A percentile compares a stretch with the other conserved stretches of the same genome.
phyloP scores from a whole-genome alignment of 495 filamentous ascomycete genomes.

The Neurospora terricola region DNA sequence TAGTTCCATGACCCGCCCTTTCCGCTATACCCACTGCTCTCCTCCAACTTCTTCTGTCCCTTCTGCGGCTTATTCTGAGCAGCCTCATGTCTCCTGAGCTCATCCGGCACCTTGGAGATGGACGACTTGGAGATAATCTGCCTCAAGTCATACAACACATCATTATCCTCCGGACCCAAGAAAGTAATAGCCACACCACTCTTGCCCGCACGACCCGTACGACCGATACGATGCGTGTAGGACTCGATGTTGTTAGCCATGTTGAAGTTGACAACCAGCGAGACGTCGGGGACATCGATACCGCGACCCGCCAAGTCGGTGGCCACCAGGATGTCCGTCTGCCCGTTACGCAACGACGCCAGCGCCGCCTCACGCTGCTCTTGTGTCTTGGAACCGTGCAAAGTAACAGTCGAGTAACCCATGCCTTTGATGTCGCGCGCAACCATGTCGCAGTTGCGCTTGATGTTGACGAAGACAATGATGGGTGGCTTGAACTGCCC shows the following conservation, averaged over 20 bases:
- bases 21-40: conserved; percentile 19
- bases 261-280: conserved; percentile 96
- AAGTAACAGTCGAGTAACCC: conserved; percentile 82
- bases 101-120: conserved; percentile 86
- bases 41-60: conserved; percentile 23
- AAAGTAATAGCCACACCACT: conserved; percentile 96
- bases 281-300: conserved; percentile 96
- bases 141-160: conserved; percentile 92
- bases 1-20: conserved; percentile 22
- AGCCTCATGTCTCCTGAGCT: conserved; percentile 86
- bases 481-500: conserved; percentile 85
- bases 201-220: conserved; percentile 96
- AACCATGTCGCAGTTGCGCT: conserved; percentile 94
- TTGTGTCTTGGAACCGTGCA: conserved; percentile 94
- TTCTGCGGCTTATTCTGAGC: conserved; percentile 64
- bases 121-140: conserved; percentile 91
- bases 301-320: conserved; percentile 94
- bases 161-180: conserved; percentile 82
- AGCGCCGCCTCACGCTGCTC: conserved; percentile 95
- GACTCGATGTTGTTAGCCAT: conserved; percentile 91
- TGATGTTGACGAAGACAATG: conserved; percentile 99
- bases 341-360: conserved; percentile 69
- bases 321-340: conserved; percentile 84
- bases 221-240: conserved; percentile 95
- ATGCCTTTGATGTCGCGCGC: conserved; percentile 91